Evolutionary conservation across 345 rosid genomes (phyloP), one percentile per base, ranked within the genome.

Genomic region (Clausena lansium): DNA sequence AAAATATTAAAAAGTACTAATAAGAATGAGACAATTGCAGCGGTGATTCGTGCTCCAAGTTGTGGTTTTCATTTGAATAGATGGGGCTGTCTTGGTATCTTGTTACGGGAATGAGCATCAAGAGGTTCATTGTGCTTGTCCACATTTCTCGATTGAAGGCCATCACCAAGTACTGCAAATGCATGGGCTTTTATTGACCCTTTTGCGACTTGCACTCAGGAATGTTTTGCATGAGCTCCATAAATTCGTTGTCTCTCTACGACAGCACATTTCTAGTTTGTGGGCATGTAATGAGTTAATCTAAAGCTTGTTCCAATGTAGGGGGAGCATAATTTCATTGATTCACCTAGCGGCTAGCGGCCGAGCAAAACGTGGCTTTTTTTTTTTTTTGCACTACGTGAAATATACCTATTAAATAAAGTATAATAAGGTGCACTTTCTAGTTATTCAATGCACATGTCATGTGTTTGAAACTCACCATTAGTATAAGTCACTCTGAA

Each of bases 121-220:
- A 50, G 63, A 78, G 71, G 41, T 28, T 78, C 19, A 1, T 74
- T 6, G 36, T 9, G 73, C 73, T 63, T 77, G 58, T 76, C 75
- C 79, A 66, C 5, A 52, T 59, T 35, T 70, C 30, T 57, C 57
- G 77, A 60, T 57, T 66, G 45, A 36, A 68, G 65, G 58, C 74
- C 77, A 79, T 76, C 77, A 60, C 24, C 32, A 52, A 73, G 14
- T n/a, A 3, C 63, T 76, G 65, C 67, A 39, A 35, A 73, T 60
- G 68, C 66, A 85, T 81, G 84, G 85, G 73, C 76, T 22, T 69
- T 64, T 28, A 47, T 67, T 33, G 65, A 77, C 76, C 67, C 75
- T 79, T 71, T 77, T 55, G 66, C 73, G 75, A 67, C 80, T 74
- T 54, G 57, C 45, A 70, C 45, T 75, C 30, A 50, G 70, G 58